A percentile compares a stretch with the other conserved stretches of the same genome.
These are phyloP conservation scores for Colletotrichum sp. DNA, from an alignment of 2,329 filamentous ascomycete species.

Conservation along the genomic window DNA sequence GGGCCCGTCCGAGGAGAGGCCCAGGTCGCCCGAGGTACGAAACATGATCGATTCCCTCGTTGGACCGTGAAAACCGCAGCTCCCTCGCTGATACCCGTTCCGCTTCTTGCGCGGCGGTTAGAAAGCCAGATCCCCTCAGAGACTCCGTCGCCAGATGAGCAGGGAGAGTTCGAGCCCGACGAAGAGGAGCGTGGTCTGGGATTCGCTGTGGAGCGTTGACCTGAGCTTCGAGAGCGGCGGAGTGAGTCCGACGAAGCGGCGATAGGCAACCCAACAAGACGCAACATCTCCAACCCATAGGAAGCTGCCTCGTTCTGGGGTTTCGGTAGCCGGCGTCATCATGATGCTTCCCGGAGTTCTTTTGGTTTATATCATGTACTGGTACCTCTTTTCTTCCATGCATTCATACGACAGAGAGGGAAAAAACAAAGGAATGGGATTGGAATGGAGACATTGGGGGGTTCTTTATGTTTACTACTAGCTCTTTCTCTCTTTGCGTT, in stretches of 20 bases:
- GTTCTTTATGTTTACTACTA: not conserved
- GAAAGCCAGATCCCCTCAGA: conserved; percentile 20
- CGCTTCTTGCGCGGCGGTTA: conserved; percentile 22
- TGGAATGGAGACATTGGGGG: not conserved
- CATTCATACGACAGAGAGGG: not conserved
- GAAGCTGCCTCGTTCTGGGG: not conserved
- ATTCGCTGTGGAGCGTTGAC: conserved; percentile 66
- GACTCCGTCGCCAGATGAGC: conserved; percentile 45
- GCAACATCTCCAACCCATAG: not conserved
- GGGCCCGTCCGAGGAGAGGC: conserved; percentile 11
- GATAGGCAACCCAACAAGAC: not conserved
- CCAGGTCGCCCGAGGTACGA: conserved; percentile 55
- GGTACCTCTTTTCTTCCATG: not conserved
- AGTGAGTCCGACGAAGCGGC: not conserved
- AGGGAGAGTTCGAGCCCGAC: conserved; percentile 38
- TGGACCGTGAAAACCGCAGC: conserved; percentile 43
- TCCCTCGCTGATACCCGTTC: conserved; percentile 32
- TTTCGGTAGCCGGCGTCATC: not conserved
- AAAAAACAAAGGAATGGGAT: not conserved
- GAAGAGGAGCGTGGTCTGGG: conserved; percentile 65
- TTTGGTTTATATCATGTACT: not conserved
- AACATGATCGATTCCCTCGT: conserved; percentile 54
- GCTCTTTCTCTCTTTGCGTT: not conserved
- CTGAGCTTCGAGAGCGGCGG: conserved; percentile 53
- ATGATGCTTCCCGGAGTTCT: not conserved